Base-by-base conservation (phyloP, 2,329 filamentous ascomycete species). In the Myriosclerotinia duriaeana region DNA sequence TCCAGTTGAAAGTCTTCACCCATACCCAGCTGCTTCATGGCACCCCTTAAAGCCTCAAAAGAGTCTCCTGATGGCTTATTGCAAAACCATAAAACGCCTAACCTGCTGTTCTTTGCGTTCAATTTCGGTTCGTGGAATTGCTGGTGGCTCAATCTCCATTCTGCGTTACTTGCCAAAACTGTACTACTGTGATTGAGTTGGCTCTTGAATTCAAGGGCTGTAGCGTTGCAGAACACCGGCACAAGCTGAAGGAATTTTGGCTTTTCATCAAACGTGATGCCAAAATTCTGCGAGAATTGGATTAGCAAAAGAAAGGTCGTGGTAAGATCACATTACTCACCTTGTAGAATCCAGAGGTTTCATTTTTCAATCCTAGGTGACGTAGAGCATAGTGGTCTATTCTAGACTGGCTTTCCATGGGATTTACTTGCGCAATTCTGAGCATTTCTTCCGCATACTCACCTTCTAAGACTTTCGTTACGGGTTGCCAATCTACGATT, bases 401-500 rank as follows among this genome's bases (percentile, higher is more conserved):
- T 22, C 5, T 50, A 4, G 9, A 50, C n/a, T 50, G 46, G 12
- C 22, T 50, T 9, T 50, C 20, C 46, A 3, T 22, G 9, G 46
- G 46, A n/a, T 22, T 50, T 11, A 8, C 22, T 50, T 22, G 20
- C 4, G 20, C 46, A 11, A 50, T 50, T 1, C 12, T 12, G 20
- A 56, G 40, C 53, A 56, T 56, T 14, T 38, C 53, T 17, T 38
- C 36, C n/a, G 38, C 36, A 26, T 42, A 26, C n/a, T 12, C 5
- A 9, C 22, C 36, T 22, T n/a, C 12, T 4, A 40, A 15, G 22
- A 17, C 9, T n/a, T 26, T 56, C 15, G 38, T 56, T 7, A 56
- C n/a, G 17, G 38, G n/a, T 26, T 56, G 36, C 53, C 36, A 56
- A 26, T 56, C 53, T 9, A 56, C n/a, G 15, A 42, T 56, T 26